Evolutionary conservation across 495 filamentous ascomycete species (phyloP).

Genomic region (Penicillium paradoxum): DNA sequence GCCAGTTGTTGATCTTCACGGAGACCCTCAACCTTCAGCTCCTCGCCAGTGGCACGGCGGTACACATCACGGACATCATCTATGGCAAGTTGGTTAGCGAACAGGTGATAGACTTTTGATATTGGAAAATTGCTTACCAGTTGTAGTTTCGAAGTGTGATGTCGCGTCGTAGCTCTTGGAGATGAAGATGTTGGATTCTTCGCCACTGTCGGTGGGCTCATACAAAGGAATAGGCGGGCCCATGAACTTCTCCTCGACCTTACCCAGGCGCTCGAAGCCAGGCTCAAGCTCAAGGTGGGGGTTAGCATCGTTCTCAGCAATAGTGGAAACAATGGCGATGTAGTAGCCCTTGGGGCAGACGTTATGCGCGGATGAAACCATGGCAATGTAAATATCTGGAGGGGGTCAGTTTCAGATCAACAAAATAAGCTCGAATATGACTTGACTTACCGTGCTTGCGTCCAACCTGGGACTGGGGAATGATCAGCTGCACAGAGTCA

Average conservation of each 20-base stretch:
- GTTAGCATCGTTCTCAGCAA: slow-evolving; percentile 86
- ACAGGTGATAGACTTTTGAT: background rate
- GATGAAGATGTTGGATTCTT: slow-evolving; percentile 89
- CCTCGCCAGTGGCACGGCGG: slow-evolving; percentile 76
- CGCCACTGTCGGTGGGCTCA: slow-evolving; percentile 82
- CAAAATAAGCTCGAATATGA: background rate
- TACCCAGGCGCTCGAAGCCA: slow-evolving; percentile 88
- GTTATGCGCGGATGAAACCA: slow-evolving; percentile 93
- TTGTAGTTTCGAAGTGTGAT: slow-evolving; percentile 94
- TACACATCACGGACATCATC: slow-evolving; percentile 97
- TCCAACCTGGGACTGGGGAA: slow-evolving; percentile 93
- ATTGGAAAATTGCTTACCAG: slow-evolving; percentile 40
- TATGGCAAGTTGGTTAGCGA: slow-evolving; percentile 13
- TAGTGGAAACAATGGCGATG: slow-evolving; percentile 96
- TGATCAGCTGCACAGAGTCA: slow-evolving; percentile 94
- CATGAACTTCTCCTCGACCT: slow-evolving; percentile 97
- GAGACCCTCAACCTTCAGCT: slow-evolving; percentile 64
- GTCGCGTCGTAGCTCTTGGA: slow-evolving; percentile 98
- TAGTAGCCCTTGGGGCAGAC: slow-evolving; percentile 99
- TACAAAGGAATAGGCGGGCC: slow-evolving; percentile 86
- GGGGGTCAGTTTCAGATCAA: slow-evolving; percentile 18
- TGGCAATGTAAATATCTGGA: slow-evolving; percentile 93
- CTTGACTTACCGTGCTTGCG: slow-evolving; percentile 74
- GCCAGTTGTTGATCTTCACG: slow-evolving; percentile 49
- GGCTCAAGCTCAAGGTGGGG: slow-evolving; percentile 93